phyloP scores from a whole-genome alignment of 441 rosid genomes.

The Theobroma grandiflorum region DNA sequence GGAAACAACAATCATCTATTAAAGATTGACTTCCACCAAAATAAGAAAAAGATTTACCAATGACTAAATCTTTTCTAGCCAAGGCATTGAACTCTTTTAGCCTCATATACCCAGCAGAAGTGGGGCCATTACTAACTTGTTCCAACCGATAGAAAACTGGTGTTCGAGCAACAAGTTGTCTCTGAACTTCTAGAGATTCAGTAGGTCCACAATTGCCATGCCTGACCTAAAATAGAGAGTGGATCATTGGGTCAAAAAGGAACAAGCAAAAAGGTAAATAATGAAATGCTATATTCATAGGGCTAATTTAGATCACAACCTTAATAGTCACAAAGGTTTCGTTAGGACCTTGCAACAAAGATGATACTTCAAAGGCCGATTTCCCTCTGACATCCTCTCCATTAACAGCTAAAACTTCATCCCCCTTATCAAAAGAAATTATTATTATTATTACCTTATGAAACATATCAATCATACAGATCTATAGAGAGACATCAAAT shows the following conservation, averaged over 20 bases:
- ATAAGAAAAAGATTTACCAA: conserved; percentile 55
- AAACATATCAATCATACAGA: not conserved
- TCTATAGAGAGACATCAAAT: conserved; percentile 4
- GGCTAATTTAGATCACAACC: conserved; percentile 48
- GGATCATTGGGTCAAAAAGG: conserved; percentile 21
- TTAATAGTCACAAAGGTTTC: conserved; percentile 81
- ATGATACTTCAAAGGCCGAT: conserved; percentile 92
- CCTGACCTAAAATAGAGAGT: conserved; percentile 64
- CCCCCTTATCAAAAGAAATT: conserved; percentile 63
- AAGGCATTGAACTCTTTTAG: conserved; percentile 94
- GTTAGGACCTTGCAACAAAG: conserved; percentile 91
- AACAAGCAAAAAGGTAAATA: conserved; percentile 9
- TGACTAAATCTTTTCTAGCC: conserved; percentile 91
- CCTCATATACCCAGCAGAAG: conserved; percentile 80
- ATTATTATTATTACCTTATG: not conserved
- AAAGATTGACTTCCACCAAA: not conserved
- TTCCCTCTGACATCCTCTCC: conserved; percentile 84
- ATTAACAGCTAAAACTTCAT: conserved; percentile 83
- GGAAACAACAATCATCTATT: not conserved
- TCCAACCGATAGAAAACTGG: conserved; percentile 89
- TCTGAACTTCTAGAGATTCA: conserved; percentile 72
- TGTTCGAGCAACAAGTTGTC: conserved; percentile 83
- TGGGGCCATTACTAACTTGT: conserved; percentile 65
- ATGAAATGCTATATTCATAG: conserved; percentile 18
- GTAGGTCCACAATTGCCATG: conserved; percentile 87